Base-by-base conservation (phyloP, 2,329 filamentous ascomycete genomes). In the Mariannaea elegans region DNA sequence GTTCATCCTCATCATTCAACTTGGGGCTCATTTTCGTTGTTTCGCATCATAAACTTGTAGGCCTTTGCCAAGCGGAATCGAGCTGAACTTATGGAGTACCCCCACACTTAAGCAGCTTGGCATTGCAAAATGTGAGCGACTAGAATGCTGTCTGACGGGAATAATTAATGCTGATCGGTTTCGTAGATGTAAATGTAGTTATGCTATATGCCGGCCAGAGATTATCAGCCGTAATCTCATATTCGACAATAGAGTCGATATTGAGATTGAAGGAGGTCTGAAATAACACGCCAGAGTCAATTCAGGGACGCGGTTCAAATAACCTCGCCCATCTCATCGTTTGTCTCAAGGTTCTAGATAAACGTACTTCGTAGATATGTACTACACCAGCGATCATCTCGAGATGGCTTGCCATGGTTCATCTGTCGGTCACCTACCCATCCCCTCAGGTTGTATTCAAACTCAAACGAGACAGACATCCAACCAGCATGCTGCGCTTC, bases 401-500 rank as follows among this genome's bases (percentile, higher is more conserved):
- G 24, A 42, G 46, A 45, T 50, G 54, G 19, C 27, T 41, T 23
- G 47, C 21, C 46, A 45, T 36, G 38, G 39, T 56, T 45, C 54
- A 42, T 36, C 39, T 45, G 55, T 31, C 27, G 7, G 18, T 24
- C 29, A 42, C 31, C 38, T 39, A 38, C 7, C 27, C 21, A 42
- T n/a, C 14, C n/a, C n/a, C n/a, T n/a, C 19, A 36, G 38, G 49
- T 59, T 29, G 46, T 23, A 60, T 51, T 41, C 53, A 19, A 53
- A 50, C 27, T 42, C 29, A 14, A 42, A 46, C 39, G 45, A 39
- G 36, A 46, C 44, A 39, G 14, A 45, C 44, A 27, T 38, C 56
- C 49, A 54, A 50, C 56, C 50, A 23, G 6, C 16, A 34, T 19
- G 14, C 45, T n/a, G 32, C 45, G 51, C 4, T 56, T 34, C 38